Evolutionary conservation across 257 asterid species (phyloP).

Genomic region (Solanum tacnaense): DNA sequence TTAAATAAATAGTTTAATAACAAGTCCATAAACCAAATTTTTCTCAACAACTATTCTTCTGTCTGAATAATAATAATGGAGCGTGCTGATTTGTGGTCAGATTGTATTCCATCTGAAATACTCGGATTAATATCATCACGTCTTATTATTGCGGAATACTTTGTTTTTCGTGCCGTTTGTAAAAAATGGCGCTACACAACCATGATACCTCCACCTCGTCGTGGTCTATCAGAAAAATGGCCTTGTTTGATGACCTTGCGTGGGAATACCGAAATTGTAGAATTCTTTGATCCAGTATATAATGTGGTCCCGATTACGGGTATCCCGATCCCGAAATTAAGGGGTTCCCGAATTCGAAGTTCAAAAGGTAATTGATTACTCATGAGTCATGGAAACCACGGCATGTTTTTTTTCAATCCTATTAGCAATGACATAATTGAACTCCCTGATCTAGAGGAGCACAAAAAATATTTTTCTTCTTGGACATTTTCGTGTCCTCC

Average conservation of each 20-base stretch:
- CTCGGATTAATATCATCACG: not conserved
- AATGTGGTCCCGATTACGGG: too few relatives aligned
- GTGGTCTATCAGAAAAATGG: not conserved
- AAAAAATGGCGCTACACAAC: not conserved
- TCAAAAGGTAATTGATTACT: too few relatives aligned
- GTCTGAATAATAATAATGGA: not conserved
- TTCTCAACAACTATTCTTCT: too few relatives aligned
- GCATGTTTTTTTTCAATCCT: too few relatives aligned
- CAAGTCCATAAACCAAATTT: too few relatives aligned
- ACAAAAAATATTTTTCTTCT: fast-evolving
- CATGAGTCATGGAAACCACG: too few relatives aligned
- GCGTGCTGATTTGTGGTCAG: not conserved
- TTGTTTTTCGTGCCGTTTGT: not conserved
- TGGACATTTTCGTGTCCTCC: not conserved
- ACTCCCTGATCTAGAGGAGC: not conserved
- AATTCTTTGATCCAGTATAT: not conserved
- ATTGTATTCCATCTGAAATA: not conserved
- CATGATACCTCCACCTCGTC: not conserved
- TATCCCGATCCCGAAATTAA: too few relatives aligned
- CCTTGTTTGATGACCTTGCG: not conserved
- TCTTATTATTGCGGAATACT: not conserved
- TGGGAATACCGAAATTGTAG: not conserved
- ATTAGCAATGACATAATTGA: not conserved
- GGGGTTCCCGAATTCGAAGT: too few relatives aligned
- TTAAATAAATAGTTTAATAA: too few relatives aligned